Conservation (phyloP, 805 yeast genomes). For the Suhomyces sp. region DNA sequence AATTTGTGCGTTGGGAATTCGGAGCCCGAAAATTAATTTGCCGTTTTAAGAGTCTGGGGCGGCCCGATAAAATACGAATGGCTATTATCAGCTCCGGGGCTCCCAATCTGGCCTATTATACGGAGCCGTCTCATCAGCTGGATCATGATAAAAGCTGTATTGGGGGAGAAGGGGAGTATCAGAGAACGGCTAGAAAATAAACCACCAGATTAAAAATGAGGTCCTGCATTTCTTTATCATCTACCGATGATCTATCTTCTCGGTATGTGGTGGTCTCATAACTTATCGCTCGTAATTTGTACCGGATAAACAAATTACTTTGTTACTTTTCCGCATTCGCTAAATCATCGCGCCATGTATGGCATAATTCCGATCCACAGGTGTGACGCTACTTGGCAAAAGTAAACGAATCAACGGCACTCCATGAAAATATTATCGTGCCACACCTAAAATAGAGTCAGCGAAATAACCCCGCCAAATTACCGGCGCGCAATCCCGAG, state of each 20-base stretch:
- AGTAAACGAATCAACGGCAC: neutral
- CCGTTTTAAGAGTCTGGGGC: neutral
- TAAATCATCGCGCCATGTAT: neutral
- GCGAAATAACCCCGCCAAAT: neutral
- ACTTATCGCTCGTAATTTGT: neutral
- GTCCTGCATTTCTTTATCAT: neutral
- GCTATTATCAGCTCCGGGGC: neutral
- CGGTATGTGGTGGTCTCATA: neutral
- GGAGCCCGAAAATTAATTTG: neutral
- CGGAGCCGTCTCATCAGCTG: neutral
- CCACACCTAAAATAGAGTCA: neutral
- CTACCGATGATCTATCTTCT: neutral
- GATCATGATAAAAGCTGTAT: neutral
- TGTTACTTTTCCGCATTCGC: neutral
- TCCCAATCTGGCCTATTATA: neutral
- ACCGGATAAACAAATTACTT: neutral
- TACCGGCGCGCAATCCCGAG: neutral
- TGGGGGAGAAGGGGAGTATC: neutral
- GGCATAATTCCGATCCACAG: neutral
- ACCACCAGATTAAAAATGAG: neutral
- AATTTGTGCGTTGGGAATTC: neutral
- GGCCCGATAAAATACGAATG: neutral
- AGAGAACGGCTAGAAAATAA: no score
- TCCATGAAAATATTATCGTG: neutral
- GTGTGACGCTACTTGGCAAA: no score